Base-by-base conservation (phyloP, 2,329 filamentous ascomycete species). In the Rutstroemia sp. region DNA sequence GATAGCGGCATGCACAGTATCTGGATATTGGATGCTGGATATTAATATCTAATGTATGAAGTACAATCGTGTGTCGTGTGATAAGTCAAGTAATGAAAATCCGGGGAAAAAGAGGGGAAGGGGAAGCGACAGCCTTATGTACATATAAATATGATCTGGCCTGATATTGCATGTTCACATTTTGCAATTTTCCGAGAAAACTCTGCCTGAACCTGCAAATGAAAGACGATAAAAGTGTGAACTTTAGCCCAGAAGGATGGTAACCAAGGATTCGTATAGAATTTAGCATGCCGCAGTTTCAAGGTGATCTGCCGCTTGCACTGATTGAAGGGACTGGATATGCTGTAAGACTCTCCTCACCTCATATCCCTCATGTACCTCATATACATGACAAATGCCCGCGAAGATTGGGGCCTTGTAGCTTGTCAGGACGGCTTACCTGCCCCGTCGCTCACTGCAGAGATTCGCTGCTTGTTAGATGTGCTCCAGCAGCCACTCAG, bases 61-160 rank as follows among this genome's bases (percentile, higher is more conserved):
- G 12, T 18, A 27, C 6, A 10, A 54, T n/a, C n/a, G 25, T 12
- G 18, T 27, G 42, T 34, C 27, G 21, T 38, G 12, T 48, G 21
- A 48, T 21, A 30, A 39, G 25, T 27, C 21, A 25, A 10, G 30
- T 5, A 21, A 14, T 30, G 34, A 49, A 41, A 54, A 54, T 54
- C 52, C 45, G 44, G 52, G 52, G 52, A 54, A 54, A 41, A 25
- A 30, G 27, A 30, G 27, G 44, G 52, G 52, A 12, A 16, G 12
- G 38, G n/a, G 25, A 19, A 23, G 23, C 5, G 23, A 23, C 38
- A 49, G 52, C 42, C 42, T 47, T 53, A 38, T 48, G 27, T 30
- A 8, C 27, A 30, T 30, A 30, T 30, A 30, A 30, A 30, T 30
- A 30, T 30, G 27, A 48, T 12, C 21, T 8, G 27, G 27, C 27